Percentiles rank a stretch among this genome's conserved stretches.
phyloP scores from a whole-genome alignment of 2,329 filamentous ascomycete species.

The Fusarium odoratissimum region DNA sequence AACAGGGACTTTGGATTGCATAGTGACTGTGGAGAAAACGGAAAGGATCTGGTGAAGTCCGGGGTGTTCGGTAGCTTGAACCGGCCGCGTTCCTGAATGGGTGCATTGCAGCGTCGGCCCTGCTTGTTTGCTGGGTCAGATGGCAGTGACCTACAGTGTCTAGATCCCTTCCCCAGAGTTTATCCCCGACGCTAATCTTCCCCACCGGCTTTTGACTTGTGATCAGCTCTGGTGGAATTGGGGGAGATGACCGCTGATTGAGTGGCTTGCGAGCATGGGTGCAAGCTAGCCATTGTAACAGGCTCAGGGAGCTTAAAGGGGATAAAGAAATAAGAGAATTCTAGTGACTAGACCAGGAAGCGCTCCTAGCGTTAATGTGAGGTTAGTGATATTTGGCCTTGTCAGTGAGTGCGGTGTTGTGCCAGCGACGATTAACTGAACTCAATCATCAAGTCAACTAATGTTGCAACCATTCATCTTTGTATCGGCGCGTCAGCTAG shows the following conservation, averaged over 20 bases:
- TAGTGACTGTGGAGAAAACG: neutral
- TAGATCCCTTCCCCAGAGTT: neutral
- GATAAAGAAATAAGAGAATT: neutral
- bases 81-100: neutral
- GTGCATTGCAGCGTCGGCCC: neutral
- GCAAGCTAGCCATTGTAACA: fast-evolving
- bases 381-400: too few species aligned
- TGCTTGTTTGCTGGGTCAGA: fast-evolving
- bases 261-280: fast-evolving
- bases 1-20: fast-evolving
- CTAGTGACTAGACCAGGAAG: fast-evolving
- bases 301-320: neutral
- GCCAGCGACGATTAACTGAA: too few species aligned
- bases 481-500: neutral
- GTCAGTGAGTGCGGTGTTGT: too few species aligned
- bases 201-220: neutral
- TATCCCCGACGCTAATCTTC: neutral
- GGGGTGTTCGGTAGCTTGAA: neutral
- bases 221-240: neutral
- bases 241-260: neutral
- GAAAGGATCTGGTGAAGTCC: neutral
- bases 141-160: neutral
- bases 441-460: too few species aligned
- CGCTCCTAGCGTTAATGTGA: neutral
- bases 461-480: neutral